Base-by-base conservation (phyloP, 1,284 basidiomycete genomes). In the Papiliotrema fonsecae region DNA sequence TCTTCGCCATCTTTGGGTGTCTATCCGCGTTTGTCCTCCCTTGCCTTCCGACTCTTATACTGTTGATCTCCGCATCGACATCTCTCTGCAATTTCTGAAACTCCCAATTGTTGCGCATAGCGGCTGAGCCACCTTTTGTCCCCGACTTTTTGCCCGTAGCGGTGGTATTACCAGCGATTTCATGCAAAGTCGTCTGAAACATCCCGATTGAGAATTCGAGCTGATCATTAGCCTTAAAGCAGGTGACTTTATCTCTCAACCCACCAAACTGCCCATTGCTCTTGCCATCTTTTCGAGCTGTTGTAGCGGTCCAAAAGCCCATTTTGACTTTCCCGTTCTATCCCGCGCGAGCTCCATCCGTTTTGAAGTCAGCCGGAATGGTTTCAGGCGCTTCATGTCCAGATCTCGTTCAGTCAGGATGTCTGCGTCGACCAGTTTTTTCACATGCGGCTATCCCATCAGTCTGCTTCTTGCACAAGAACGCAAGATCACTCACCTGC, bases 1-100 rank as follows among this genome's bases (percentile, higher is more conserved):
- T 78, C 54, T 81, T 85, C 32, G 87, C 86, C 84, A 98, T 88
- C 76, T 99, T 99, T 3, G 96, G 96, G 72, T 99, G 96, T 45
- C 52, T 46, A 49, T 70, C 74, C 7, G 63, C 64, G 32, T 56
- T 58, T 5, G 57, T 58, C 61, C 76, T 75, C 36, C 74, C 72
- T 28, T 72, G 60, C 56, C 52, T 69, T 54, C 42, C 70, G 56
- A 51, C 52, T 22, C 53, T 43, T 38, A 69, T 68, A 36, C 54
- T 53, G 47, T 67, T 64, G 42, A 74, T 62, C 47, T 72, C 64
- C 9, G 51, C 45, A 44, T 70, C 62, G 2, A 72, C 69, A 42
- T 75, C 72, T 30, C 57, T 47, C 6, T 72, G 40, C 19, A 77
- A 50, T 31, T 64, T 62, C 45, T 65, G 62, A 49, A 75, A 74